A percentile compares a stretch with the other conserved stretches of the same genome.
Evolutionary conservation across 2,329 filamentous ascomycete species (phyloP).

Genomic region (Sclerotinia trifoliorum): DNA sequence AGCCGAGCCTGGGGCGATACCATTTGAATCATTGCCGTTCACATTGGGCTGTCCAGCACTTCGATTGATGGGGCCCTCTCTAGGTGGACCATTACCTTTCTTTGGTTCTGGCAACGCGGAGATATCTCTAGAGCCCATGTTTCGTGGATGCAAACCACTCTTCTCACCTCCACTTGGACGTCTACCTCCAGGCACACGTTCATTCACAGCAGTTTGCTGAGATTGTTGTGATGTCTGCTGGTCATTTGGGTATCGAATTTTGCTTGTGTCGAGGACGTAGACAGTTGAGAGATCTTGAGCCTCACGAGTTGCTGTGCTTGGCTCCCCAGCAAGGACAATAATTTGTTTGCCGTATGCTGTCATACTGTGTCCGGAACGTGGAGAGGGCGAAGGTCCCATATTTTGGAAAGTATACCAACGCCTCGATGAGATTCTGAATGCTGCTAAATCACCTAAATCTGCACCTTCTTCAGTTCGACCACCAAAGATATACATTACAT

Average conservation of each 20-base stretch:
- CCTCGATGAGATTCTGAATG: slow-evolving; percentile 75
- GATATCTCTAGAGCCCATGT: slow-evolving; percentile 36
- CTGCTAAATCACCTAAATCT: slow-evolving; percentile 89
- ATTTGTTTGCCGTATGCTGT: slow-evolving; percentile 90
- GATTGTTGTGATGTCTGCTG: slow-evolving; percentile 41
- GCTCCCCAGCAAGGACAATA: slow-evolving; percentile 89
- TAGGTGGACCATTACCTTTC: slow-evolving; percentile 45
- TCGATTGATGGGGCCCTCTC: slow-evolving; percentile 46
- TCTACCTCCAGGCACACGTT: slow-evolving; percentile 42
- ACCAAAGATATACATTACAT: slow-evolving; percentile 99
- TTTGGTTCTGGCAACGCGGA: slow-evolving; percentile 45
- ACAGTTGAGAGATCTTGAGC: slow-evolving; percentile 82
- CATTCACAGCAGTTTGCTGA: slow-evolving; percentile 42
- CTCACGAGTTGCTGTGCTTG: slow-evolving; percentile 79
- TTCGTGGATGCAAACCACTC: slow-evolving; percentile 32
- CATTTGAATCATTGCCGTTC: slow-evolving; percentile 42
- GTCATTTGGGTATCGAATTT: slow-evolving; percentile 94
- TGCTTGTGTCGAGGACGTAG: slow-evolving; percentile 90
- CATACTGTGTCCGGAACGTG: slow-evolving; percentile 96
- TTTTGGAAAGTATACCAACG: slow-evolving; percentile 99
- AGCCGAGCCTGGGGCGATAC: slow-evolving; percentile 37
- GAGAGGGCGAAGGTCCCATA: slow-evolving; percentile 94
- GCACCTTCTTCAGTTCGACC: slow-evolving; percentile 90
- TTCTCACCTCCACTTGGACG: slow-evolving; percentile 47
- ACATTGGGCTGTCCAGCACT: slow-evolving; percentile 40